Conservation (phyloP, 1,139 yeast genomes). For the Magnusiomyces ingens region DNA sequence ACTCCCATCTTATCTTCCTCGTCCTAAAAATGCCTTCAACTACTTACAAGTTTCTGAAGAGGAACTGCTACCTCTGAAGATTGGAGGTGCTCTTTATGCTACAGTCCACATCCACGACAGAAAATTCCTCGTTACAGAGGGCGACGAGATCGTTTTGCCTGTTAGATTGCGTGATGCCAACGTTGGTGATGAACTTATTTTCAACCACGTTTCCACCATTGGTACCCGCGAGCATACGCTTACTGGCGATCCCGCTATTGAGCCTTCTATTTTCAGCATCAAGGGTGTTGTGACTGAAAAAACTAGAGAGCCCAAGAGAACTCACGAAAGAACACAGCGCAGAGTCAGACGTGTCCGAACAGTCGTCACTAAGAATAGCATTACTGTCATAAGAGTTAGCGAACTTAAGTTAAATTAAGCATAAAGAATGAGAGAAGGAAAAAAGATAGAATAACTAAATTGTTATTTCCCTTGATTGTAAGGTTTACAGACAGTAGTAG, state of each 20-base stretch:
- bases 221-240: constrained; percentile 83
- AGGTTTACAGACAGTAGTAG: neutral
- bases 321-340: constrained; percentile 61
- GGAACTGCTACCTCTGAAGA: constrained; percentile 53
- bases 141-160: constrained; percentile 77
- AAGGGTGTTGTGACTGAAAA: constrained; percentile 79
- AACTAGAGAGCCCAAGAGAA: constrained; percentile 72
- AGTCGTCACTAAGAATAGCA: constrained; percentile 66
- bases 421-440: neutral
- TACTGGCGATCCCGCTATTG: constrained; percentile 46
- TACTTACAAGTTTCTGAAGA: constrained; percentile 9
- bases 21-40: constrained; percentile 13
- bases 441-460: neutral
- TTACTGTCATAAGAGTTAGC: constrained; percentile 73
- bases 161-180: constrained; percentile 65
- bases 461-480: neutral
- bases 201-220: constrained; percentile 69
- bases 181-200: constrained; percentile 70
- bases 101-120: constrained; percentile 73
- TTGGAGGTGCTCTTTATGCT: constrained; percentile 66
- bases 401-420: constrained; percentile 38
- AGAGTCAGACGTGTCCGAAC: constrained; percentile 83
- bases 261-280: constrained; percentile 49
- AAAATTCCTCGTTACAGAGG: constrained; percentile 84
- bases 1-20: constrained; percentile 14